Evolutionary conservation across 805 yeast genomes (phyloP), one percentile per base, ranked within the genome.

Genomic region (Monosporozyma servazzii): DNA sequence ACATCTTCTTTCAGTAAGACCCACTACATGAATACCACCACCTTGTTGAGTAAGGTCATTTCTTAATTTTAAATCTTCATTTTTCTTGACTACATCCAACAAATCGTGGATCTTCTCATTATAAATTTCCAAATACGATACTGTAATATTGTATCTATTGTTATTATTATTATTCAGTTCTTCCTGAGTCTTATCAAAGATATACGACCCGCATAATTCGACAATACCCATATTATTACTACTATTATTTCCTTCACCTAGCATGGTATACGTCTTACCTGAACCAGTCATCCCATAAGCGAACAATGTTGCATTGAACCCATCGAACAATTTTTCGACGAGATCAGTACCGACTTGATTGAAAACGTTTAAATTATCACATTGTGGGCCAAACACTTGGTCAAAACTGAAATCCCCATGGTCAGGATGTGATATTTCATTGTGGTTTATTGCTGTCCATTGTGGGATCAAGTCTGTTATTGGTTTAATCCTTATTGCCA

Each of bases 211-310:
- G 5, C 91, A 82, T 39, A 81, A 70, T 40, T 84, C 81, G 43
- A 89, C 84, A 47, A 88, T 74, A 3, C 96, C 96, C 18, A 31
- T 4, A 45, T 37, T 39, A 17, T 39, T 39, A 18, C 11, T 18
- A 20, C 30, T 30, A 29, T 29, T 30, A 29, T 11, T 18, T 10
- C 29, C 47, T 27, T 75, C 71, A 30, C 96, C 96, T 55, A 82
- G 83, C 95, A 88, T 88, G 2, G 95, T 79, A 63, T 78, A 82
- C 0, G 96, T 88, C 66, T 88, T 88, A 10, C 96, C 96, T 1
- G 95, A 84, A 0, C 96, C 96, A 0, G 96, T 88, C 88, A 86
- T 86, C 36, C 96, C 96, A 61, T 88, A 88, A 0, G 98, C 97
- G 65, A 91, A 88, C 0, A 90, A 80, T 0, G 96, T 89, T 15